These are phyloP conservation scores for Blastocrithidia nonstop DNA, from an alignment of 208 protist species.

Conservation along the genomic window DNA sequence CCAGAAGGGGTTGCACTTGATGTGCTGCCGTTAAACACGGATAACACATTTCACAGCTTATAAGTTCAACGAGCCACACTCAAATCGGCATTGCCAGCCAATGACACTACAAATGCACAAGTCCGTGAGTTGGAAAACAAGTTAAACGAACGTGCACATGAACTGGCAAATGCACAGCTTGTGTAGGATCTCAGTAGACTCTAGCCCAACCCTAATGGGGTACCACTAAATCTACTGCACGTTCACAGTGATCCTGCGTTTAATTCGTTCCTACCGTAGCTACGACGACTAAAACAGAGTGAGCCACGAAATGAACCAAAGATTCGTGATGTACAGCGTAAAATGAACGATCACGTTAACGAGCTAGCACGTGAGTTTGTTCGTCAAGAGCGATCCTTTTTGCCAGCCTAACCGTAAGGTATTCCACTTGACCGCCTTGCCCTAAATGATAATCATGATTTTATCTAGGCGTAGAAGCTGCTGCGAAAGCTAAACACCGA, in stretches of 20 bases:
- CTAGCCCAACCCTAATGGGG: conserved; percentile 34
- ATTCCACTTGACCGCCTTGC: conserved; percentile 38
- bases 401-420: conserved; percentile 49
- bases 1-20: conserved; percentile 21
- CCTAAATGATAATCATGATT: conserved; percentile 41
- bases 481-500: conserved; percentile 29
- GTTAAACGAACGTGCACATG: conserved; percentile 40
- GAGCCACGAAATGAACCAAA: conserved; percentile 19
- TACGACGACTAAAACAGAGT: conserved; percentile 44
- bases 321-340: conserved; percentile 26
- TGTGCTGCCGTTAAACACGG: conserved; percentile 28
- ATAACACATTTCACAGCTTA: conserved; percentile 42
- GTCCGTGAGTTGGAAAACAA: conserved; percentile 40
- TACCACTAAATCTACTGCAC: conserved; percentile 36
- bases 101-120: conserved; percentile 28
- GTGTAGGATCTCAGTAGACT: conserved; percentile 34
- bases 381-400: conserved; percentile 32
- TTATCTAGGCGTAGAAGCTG: conserved; percentile 48
- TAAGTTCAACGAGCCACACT: conserved; percentile 46
- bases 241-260: conserved; percentile 44
- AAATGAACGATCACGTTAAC: conserved; percentile 27
- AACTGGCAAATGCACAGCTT: conserved; percentile 39
- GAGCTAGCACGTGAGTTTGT: conserved; percentile 35
- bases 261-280: conserved; percentile 25
- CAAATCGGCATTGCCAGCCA: conserved; percentile 38